Percentiles rank a stretch among this genome's conserved stretches.
phyloP scores from a whole-genome alignment of 2,329 filamentous ascomycete species.

The Diaporthe batatas region DNA sequence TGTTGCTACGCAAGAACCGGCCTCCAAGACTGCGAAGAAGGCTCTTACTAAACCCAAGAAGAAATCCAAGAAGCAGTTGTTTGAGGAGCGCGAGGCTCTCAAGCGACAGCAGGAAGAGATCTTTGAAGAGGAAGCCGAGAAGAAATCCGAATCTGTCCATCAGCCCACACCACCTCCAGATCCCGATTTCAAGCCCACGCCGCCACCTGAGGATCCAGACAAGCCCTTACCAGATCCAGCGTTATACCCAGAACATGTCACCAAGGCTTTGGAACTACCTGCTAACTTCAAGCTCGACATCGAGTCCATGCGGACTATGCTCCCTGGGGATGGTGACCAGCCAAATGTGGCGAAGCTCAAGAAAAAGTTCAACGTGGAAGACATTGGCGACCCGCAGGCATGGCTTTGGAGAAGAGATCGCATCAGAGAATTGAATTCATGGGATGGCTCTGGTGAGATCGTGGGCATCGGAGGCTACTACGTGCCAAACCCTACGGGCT shows the following conservation, averaged over 20 bases:
- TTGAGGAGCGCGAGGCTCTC: constrained; percentile 75
- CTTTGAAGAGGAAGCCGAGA: constrained; percentile 59
- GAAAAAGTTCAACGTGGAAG: constrained; percentile 60
- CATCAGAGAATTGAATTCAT: constrained; percentile 67
- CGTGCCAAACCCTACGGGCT: constrained; percentile 86
- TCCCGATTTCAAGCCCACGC: constrained; percentile 51
- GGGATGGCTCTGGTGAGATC: constrained; percentile 48
- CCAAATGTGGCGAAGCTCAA: constrained; percentile 64
- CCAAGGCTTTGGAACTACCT: constrained; percentile 61
- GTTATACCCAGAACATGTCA: constrained; percentile 63
- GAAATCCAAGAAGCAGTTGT: constrained; percentile 83
- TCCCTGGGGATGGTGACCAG: constrained; percentile 59
- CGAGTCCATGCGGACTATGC: constrained; percentile 58
- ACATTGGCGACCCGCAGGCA: constrained; percentile 64
- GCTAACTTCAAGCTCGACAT: constrained; percentile 61
- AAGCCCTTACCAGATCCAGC: constrained; percentile 56
- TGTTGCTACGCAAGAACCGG: constrained; percentile 60
- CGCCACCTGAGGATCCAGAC: constrained; percentile 51
- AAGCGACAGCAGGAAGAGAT: constrained; percentile 67
- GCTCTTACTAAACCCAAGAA: constrained; percentile 72
- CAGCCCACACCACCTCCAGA: constrained; percentile 48
- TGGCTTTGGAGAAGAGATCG: constrained; percentile 71
- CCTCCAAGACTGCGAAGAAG: constrained; percentile 69
- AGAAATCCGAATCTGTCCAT: constrained; percentile 51
- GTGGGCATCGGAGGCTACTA: constrained; percentile 75